phyloP scores from a whole-genome alignment of 257 asterid genomes.

The Solanum pimpinellifolium region DNA sequence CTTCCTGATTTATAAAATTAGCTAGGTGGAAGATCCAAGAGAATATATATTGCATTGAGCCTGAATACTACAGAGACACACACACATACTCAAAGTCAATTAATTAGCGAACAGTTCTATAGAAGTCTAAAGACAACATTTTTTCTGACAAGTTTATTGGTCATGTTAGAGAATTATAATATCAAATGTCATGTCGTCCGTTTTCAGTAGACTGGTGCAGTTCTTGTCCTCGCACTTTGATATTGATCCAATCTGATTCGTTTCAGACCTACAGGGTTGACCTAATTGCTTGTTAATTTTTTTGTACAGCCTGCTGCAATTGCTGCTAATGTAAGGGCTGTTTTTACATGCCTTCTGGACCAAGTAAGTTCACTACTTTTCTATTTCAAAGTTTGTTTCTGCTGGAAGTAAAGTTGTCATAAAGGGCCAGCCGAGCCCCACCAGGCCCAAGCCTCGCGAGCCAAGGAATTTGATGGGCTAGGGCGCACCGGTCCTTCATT shows the following conservation, averaged over 20 bases:
- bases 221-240: not conserved
- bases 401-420: not conserved
- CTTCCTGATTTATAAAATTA: not conserved
- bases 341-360: slow-evolving; percentile 87
- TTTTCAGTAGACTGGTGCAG: not conserved
- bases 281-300: slow-evolving; percentile 7
- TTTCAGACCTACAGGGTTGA: not conserved
- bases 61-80: not conserved
- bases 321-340: slow-evolving; percentile 79
- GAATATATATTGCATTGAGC: not conserved
- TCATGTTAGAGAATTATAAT: not conserved
- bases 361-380: slow-evolving; percentile 44
- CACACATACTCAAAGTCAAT: not conserved
- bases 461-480: not conserved
- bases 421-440: not conserved
- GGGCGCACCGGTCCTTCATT: too few species aligned
- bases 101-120: not conserved
- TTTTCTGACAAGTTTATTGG: not conserved
- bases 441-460: not conserved
- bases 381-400: slow-evolving; percentile 6
- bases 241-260: not conserved
- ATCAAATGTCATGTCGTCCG: not conserved
- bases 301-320: slow-evolving; percentile 72
- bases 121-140: not conserved
- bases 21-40: not conserved